Conservation (phyloP, 768 basidiomycete species). For the Tulasnella sp. region DNA sequence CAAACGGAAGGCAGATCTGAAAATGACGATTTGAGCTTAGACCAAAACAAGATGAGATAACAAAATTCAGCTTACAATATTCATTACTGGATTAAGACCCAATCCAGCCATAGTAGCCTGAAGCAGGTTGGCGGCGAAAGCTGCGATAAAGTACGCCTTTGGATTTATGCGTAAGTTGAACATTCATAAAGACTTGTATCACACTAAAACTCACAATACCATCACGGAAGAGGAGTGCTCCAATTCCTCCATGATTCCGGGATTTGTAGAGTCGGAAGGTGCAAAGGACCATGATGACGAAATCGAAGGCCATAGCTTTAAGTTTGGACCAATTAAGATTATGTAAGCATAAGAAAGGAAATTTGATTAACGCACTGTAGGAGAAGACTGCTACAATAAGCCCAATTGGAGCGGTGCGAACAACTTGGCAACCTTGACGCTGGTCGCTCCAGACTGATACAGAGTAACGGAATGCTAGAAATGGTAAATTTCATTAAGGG, state of each 20-base stretch:
- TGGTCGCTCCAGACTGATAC: slow-evolving; percentile 8
- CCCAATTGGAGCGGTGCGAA: background rate
- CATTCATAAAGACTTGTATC: background rate
- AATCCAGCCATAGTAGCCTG: background rate
- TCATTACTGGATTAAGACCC: slow-evolving; percentile 5
- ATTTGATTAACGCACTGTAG: slow-evolving; percentile 7
- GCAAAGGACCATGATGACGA: slow-evolving; percentile 13
- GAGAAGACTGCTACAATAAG: slow-evolving; percentile 6
- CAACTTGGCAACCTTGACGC: slow-evolving; percentile 4
- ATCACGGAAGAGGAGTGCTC: slow-evolving; percentile 7
- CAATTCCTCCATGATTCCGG: background rate
- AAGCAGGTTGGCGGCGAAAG: slow-evolving; percentile 8
- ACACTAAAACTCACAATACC: slow-evolving; percentile 11
- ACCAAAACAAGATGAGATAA: background rate
- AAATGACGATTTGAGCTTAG: too few species aligned
- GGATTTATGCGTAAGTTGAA: too few species aligned
- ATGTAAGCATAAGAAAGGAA: too few species aligned
- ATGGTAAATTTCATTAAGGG: too few species aligned
- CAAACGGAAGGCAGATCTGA: slow-evolving; percentile 10
- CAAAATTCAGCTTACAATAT: slow-evolving; percentile 4
- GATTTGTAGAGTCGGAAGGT: slow-evolving; percentile 1
- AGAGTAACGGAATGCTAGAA: slow-evolving; percentile 5
- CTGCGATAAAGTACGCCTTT: too few species aligned
- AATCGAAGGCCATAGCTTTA: slow-evolving; percentile 14
- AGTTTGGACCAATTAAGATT: too few species aligned